Evolutionary conservation across 106 monocot species (phyloP), one percentile per base, ranked within the genome.

Genomic region (Dendrobium officinale): DNA sequence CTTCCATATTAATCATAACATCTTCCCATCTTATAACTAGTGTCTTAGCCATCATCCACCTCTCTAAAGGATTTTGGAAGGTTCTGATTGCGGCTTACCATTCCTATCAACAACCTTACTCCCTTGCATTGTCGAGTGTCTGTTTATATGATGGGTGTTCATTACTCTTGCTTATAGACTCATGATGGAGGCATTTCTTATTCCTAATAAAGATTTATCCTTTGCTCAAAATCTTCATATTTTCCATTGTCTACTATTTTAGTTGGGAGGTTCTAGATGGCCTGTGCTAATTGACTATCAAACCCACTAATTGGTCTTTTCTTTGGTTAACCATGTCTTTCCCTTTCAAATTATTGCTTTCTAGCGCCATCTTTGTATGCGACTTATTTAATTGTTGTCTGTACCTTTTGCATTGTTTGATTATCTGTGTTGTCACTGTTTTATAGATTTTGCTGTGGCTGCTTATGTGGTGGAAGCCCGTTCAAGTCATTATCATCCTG

Each of bases 401-500:
- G 56, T 56, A 56, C 56, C 56, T 56, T 56, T 17, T 56, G 15
- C 56, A 17, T 19, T 61, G 22, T 61, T 61, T 61, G 10, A 5
- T 61, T 22, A 22, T 3, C 22, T 61, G 61, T 61, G 61, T 22
- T 74, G 8, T 19, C 11, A 74, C 16, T 47, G 18, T 82, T 24
- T 78, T n/a, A 29, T 77, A 86, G 86, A 44, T 83, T 42, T 70
- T 80, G 16, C 56, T 86, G 2, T 86, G 86, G 86, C 20, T 83
- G 43, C 56, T 86, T 45, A 75, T 86, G 59, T 83, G 86, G 83
- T 86, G 86, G 86, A 83, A 72, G 37, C 86, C 86, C 22, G 67
- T 80, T 67, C 79, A 67, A 77, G 80, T 41, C 13, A 49, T 73
- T 29, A 10, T 80, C 16, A 55, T 80, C 47, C 31, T 86, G 37